These are phyloP conservation scores for Leucosporidium scottii DNA, from an alignment of 768 basidiomycete genomes.

Conservation along the genomic window DNA sequence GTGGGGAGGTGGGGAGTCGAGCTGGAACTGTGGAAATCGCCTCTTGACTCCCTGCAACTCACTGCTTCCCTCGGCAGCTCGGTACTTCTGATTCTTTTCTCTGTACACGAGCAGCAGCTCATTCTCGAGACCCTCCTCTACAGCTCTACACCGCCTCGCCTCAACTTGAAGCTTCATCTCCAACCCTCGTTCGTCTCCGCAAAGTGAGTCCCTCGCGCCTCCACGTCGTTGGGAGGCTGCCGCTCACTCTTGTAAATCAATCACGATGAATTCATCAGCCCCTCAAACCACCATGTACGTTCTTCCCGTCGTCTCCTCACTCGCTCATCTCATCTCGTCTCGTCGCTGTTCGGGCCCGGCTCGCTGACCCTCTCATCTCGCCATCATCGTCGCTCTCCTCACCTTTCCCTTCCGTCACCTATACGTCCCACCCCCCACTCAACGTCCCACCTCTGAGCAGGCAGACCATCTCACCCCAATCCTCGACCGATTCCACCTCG, in stretches of 20 bases:
- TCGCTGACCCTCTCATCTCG: background rate
- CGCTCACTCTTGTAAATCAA: no score
- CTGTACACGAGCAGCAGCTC: background rate
- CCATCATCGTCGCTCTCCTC: background rate
- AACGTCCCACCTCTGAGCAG: background rate
- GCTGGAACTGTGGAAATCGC: background rate
- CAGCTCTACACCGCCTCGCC: background rate
- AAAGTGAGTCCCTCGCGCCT: background rate
- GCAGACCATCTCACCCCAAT: slow-evolving; percentile 18
- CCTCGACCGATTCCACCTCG: slow-evolving; percentile 14
- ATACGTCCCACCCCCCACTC: no score
- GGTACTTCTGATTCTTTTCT: background rate
- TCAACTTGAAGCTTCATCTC: background rate
- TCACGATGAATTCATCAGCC: no score
- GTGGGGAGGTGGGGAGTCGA: background rate
- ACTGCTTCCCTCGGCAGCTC: background rate
- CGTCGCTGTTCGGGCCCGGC: background rate
- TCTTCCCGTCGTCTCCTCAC: background rate
- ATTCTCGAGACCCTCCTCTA: no score
- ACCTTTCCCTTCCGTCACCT: no score
- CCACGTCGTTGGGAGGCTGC: background rate
- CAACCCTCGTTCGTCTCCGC: background rate
- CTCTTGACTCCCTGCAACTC: background rate
- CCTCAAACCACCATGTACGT: no score
- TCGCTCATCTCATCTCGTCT: background rate